Base-by-base conservation (phyloP, 164 flowering plant species). In the Hamamelis virginiana region DNA sequence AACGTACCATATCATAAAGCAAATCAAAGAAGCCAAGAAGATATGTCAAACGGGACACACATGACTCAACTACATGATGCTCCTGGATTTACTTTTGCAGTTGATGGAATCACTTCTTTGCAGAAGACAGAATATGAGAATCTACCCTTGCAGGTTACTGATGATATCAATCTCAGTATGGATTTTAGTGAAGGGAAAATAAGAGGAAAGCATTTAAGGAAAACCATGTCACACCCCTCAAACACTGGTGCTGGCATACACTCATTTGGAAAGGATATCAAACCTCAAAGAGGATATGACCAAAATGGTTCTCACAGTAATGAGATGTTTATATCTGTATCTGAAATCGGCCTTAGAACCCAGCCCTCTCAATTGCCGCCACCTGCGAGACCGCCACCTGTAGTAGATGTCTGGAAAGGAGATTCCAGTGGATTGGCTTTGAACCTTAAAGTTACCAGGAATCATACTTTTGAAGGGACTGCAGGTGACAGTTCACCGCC, bases 331-430 rank as follows among this genome's bases (percentile, higher is more conserved):
- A 19, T 92, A 45, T 75, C 87, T 43, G 79, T 88, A 43, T 76
- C 90, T 63, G 94, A 92, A 51, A 77, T 89, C 68, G 87, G 70
- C 76, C 96, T 92, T 50, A 82, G 70, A 74, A 92, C 98, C 61
- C 74, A 74, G 44, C 97, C 97, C 9, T 88, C 89, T 64, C 80
- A 78, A 21, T 59, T 89, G 69, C 97, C 97, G 38, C 97, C 97
- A 57, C 97, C 98, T 6, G 72, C 85, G 38, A 85, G 97, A 67
- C 94, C 88, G 59, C 97, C 97, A 6, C 97, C 98, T 61, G 69
- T 69, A 56, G 61, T 83, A 60, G 84, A 73, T 69, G 79, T 52
- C 48, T 78, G 71, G 59, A 78, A 70, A 16, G 81, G 73, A 58
- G 76, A 73, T 57, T 61, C 75, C 46, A 64, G 66, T 62, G 77